Conservation (phyloP, 495 filamentous ascomycete species). For the Astrothelium subdiscretum region DNA sequence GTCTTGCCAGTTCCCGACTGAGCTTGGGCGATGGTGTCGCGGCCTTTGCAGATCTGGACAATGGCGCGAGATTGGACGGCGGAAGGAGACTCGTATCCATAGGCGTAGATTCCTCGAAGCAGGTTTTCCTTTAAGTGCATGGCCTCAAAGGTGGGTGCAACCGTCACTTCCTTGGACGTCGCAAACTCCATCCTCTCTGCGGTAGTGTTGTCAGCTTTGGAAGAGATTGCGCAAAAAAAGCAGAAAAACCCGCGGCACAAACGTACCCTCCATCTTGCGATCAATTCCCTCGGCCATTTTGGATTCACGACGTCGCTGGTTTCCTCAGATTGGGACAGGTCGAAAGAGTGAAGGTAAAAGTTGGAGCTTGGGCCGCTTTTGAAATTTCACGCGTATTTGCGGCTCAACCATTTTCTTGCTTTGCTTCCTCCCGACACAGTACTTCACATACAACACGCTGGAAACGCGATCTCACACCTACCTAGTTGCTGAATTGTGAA, state of each 20-base stretch:
- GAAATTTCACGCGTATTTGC: conserved; percentile 7
- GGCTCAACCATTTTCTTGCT: conserved; percentile 3
- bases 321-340: background rate
- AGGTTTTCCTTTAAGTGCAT: conserved; percentile 93
- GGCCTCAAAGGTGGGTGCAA: conserved; percentile 60
- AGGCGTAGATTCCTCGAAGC: conserved; percentile 94
- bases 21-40: conserved; percentile 97
- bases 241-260: background rate
- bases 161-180: conserved; percentile 93
- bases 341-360: background rate
- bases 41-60: conserved; percentile 96
- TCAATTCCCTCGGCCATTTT: conserved; percentile 91
- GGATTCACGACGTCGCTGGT: background rate
- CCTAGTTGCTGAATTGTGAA: too few species aligned
- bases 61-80: conserved; percentile 96
- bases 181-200: conserved; percentile 91
- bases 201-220: conserved; percentile 12
- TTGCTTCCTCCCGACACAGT: background rate
- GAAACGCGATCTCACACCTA: too few species aligned
- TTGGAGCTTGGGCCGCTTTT: conserved; percentile 3
- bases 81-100: conserved; percentile 94
- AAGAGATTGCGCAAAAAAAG: background rate
- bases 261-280: conserved; percentile 66
- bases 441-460: background rate
- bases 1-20: conserved; percentile 99